Evolutionary conservation across 768 basidiomycete species (phyloP).

Genomic region (Russula lepida): DNA sequence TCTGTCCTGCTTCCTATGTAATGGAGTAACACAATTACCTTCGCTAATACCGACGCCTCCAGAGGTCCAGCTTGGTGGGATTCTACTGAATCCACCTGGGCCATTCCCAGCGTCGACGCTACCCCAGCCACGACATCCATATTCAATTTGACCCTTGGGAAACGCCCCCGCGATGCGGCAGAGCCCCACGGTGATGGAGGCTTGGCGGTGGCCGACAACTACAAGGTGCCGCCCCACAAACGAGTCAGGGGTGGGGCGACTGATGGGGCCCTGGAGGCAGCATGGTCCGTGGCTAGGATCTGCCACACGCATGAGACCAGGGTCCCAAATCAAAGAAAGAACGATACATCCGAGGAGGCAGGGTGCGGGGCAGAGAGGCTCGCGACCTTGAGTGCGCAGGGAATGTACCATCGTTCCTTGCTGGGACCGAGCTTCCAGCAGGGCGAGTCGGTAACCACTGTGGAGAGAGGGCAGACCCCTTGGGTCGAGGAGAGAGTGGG

Average conservation of each 20-base stretch:
- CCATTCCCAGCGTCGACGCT: no score
- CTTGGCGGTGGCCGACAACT: no score
- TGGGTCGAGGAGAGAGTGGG: background rate
- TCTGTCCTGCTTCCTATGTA: background rate
- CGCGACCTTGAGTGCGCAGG: background rate
- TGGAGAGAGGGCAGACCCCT: no score
- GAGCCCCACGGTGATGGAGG: no score
- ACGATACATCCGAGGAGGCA: background rate
- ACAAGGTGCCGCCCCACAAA: background rate
- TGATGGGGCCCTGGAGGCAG: no score
- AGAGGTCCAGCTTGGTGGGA: background rate
- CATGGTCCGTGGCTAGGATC: no score
- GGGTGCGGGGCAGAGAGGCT: conserved; percentile 5
- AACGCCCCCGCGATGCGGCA: background rate
- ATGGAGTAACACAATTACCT: background rate
- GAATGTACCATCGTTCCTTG: background rate
- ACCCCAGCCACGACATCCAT: background rate
- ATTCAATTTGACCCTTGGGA: background rate
- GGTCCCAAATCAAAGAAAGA: no score
- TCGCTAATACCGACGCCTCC: background rate
- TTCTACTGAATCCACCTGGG: background rate
- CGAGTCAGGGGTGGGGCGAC: no score
- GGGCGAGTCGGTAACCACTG: background rate
- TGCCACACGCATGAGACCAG: no score
- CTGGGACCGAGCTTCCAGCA: conserved; percentile 1